These are phyloP conservation scores for Psidium guajava DNA, from an alignment of 345 rosid genomes.

Conservation along the genomic window DNA sequence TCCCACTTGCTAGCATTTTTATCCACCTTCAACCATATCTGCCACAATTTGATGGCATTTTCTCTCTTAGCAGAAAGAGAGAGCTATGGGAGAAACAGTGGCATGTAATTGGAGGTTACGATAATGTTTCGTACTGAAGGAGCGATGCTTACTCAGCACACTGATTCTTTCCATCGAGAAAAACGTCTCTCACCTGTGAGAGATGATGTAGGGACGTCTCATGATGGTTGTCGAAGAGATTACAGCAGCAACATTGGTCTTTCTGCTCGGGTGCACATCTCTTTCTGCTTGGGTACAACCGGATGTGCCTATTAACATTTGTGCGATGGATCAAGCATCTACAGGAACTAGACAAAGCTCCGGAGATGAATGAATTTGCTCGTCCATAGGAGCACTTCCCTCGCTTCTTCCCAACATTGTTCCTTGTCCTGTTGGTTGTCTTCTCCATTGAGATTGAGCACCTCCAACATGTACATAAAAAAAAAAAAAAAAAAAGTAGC, in stretches of 20 bases:
- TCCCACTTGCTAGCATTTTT: too few species aligned
- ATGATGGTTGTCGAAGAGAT: too few species aligned
- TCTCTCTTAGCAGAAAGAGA: too few species aligned
- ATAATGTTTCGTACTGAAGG: not conserved
- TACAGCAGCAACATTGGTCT: too few species aligned
- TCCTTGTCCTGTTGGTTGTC: constrained; percentile 31
- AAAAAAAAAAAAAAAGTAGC: too few species aligned
- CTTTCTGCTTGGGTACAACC: not conserved
- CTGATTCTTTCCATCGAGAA: constrained; percentile 93
- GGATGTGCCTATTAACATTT: not conserved
- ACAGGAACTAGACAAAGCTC: not conserved
- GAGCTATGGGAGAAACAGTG: too few species aligned
- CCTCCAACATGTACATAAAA: constrained; percentile 23
- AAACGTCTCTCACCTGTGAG: constrained; percentile 83
- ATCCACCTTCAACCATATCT: too few species aligned
- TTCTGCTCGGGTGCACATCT: not conserved
- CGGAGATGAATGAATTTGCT: constrained; percentile 75
- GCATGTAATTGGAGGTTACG: too few species aligned
- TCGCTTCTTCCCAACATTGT: constrained; percentile 78
- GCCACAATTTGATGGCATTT: too few species aligned
- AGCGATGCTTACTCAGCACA: not conserved
- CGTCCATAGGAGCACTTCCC: constrained; percentile 59
- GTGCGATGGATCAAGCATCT: not conserved
- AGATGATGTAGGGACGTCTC: not conserved
- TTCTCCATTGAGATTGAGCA: constrained; percentile 26